A percentile compares a stretch with the other conserved stretches of the same genome.
These are phyloP conservation scores for Kazachstania bromeliacearum DNA, from an alignment of 805 yeast species.

Conservation along the genomic window DNA sequence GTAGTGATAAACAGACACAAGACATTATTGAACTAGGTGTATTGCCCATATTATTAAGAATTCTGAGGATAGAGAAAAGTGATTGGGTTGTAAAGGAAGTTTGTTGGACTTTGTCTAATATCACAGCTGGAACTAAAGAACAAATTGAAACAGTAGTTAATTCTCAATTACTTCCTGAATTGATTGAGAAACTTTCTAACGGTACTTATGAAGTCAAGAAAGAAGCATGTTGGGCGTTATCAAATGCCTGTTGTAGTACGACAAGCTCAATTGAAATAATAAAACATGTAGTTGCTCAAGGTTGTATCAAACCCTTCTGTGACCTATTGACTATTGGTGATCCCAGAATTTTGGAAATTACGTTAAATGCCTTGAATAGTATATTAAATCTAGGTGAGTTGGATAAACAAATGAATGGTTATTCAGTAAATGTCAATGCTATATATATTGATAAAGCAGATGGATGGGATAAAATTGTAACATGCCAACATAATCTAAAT, in stretches of 20 bases:
- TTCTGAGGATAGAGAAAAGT: constrained; percentile 54
- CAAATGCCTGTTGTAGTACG: constrained; percentile 97
- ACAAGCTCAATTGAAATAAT: constrained; percentile 82
- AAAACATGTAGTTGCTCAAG: constrained; percentile 80
- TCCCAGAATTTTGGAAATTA: constrained; percentile 80
- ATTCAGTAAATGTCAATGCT: constrained; percentile 41
- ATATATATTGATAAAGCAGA: background rate
- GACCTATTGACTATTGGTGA: constrained; percentile 80
- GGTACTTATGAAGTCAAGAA: constrained; percentile 91
- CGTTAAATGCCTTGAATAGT: constrained; percentile 86
- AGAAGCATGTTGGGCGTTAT: constrained; percentile 97
- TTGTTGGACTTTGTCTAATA: constrained; percentile 94
- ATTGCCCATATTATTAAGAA: constrained; percentile 66
- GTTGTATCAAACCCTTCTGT: constrained; percentile 92
- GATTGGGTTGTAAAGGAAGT: constrained; percentile 92
- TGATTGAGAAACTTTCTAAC: constrained; percentile 61
- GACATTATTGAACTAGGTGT: constrained; percentile 86
- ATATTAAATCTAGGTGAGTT: constrained; percentile 85
- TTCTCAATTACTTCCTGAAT: constrained; percentile 82
- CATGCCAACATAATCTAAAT: background rate
- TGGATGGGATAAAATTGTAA: background rate
- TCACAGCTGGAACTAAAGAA: constrained; percentile 88
- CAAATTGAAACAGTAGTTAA: constrained; percentile 94
- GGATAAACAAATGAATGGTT: constrained; percentile 65
- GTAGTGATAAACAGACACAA: constrained; percentile 89